Conservation (phyloP, 106 monocot species). For the Platanthera guangdongensis region DNA sequence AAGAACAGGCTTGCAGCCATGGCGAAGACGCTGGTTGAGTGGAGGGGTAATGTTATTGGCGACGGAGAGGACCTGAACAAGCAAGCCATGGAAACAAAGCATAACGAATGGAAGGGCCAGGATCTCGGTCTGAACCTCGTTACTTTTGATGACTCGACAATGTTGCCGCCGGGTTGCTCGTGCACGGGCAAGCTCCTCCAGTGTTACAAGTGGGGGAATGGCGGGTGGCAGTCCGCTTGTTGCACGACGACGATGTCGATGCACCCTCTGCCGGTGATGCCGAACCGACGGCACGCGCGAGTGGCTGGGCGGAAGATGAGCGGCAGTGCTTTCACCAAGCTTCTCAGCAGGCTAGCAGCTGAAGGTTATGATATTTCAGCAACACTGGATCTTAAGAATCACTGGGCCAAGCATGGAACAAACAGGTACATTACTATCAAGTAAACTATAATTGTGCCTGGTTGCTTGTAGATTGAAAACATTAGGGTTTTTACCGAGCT, state of each 20-base stretch:
- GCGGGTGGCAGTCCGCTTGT: constrained; percentile 58
- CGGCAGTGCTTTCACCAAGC: constrained; percentile 44
- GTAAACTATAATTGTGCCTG: constrained; percentile 8
- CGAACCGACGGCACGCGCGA: constrained; percentile 43
- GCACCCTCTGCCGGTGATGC: constrained; percentile 49
- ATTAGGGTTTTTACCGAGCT: too few species aligned
- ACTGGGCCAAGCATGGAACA: constrained; percentile 70
- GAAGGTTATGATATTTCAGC: constrained; percentile 50
- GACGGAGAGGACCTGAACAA: constrained; percentile 17
- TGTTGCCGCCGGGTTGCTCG: constrained; percentile 43
- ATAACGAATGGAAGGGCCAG: constrained; percentile 35
- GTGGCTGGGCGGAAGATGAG: constrained; percentile 60
- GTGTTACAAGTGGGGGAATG: constrained; percentile 65
- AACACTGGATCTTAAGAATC: constrained; percentile 45
- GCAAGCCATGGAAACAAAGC: constrained; percentile 13
- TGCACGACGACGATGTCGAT: constrained; percentile 48
- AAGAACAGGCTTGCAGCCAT: constrained; percentile 17
- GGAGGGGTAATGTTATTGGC: constrained; percentile 14
- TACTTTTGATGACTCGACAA: constrained; percentile 40
- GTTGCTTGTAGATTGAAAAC: too few species aligned
- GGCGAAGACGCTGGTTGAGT: constrained; percentile 13
- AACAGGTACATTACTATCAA: constrained; percentile 62
- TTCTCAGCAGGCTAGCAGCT: constrained; percentile 39
- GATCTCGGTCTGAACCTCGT: constrained; percentile 48
- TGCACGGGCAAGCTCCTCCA: constrained; percentile 45